Evolutionary conservation across 2,329 filamentous ascomycete species (phyloP), one percentile per base, ranked within the genome.

Genomic region (Alternaria sp.): DNA sequence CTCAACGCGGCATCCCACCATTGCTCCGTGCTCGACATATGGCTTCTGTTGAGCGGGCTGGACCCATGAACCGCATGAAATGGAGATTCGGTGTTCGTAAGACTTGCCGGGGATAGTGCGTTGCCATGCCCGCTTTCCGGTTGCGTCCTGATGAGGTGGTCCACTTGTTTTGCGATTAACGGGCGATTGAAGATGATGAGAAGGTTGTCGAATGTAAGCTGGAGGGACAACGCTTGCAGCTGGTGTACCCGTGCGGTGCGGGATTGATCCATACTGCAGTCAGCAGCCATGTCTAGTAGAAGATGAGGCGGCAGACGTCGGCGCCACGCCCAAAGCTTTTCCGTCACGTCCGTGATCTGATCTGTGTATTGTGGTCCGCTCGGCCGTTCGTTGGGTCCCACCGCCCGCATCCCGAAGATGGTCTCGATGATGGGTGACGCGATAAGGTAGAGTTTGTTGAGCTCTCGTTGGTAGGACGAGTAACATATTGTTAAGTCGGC

Each of bases 101-200:
- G 13, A 6, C 25, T 43, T 54, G 60, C 36, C 10, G 64, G 64
- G 6, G 61, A 66, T 19, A 50, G 28, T 17, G 57, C 57, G 11
- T 46, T 46, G 5, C 56, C 23, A 5, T 62, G 58, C 2, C 49
- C 47, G n/a, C 28, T 47, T 26, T 68, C 68, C 17, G 66, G 57
- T 23, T 64, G 63, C 21, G 43, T 63, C 17, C 60, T 54, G 19
- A 68, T 69, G 23, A 80, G 63, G 59, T 75, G 67, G 46, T 79
- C 70, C 13, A 80, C 74, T 23, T 80, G 77, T 49, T 74, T 66
- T n/a, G 80, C 78, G 5, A 83, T 62, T 5, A 82, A 70, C 6
- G 82, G 81, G n/a, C 81, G 79, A 64, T 83, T 79, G 7, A 83
- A 69, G 4, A 83, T 77, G 44, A 83, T 81, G 5, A 81, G 69